Evolutionary conservation across 2,329 filamentous ascomycete genomes (phyloP), one percentile per base, ranked within the genome.

Genomic region (Fusarium scirpi): DNA sequence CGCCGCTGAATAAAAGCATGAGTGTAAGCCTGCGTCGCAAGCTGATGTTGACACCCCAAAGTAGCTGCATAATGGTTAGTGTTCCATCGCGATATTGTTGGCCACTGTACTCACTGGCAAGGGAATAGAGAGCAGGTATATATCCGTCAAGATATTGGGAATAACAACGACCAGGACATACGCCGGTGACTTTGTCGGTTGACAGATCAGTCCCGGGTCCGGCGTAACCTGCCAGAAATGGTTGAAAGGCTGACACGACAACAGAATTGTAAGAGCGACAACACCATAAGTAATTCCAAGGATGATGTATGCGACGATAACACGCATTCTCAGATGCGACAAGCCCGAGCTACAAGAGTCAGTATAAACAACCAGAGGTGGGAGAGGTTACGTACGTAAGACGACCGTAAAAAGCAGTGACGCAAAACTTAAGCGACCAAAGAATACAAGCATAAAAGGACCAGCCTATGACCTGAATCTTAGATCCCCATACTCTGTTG

Each of bases 181-280:
- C 0, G 61, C 71, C 1, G 71, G 71, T 12, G 71, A 73, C 25
- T 73, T 73, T 12, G 70, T 73, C 11, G 70, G 70, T 7, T 60
- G 48, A 30, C 71, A 73, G 5, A 73, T 34, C 1, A 47, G 13
- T 7, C 71, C 71, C 1, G 71, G 71, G 83, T 70, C 6, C 83
- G 85, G 62, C 79, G 74, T 41, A 81, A 73, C 85, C 73, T 86
- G 85, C 84, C 85, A 87, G 62, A 85, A 84, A 54, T 82, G 81
- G 22, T 78, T 70, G 40, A 86, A 79, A 0, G 85, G 84, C 15
- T 71, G 68, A 15, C 71, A 73, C 7, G 55, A 65, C 5, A 65
- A 10, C 7, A 71, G 38, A 8, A 70, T 55, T 6, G 70, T 71
- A 15, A 73, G 62, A 2, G 43, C 38, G 4, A 73, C 71, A 38